Evolutionary conservation across 345 rosid species (phyloP), one percentile per base, ranked within the genome.

Genomic region (Acer negundo): DNA sequence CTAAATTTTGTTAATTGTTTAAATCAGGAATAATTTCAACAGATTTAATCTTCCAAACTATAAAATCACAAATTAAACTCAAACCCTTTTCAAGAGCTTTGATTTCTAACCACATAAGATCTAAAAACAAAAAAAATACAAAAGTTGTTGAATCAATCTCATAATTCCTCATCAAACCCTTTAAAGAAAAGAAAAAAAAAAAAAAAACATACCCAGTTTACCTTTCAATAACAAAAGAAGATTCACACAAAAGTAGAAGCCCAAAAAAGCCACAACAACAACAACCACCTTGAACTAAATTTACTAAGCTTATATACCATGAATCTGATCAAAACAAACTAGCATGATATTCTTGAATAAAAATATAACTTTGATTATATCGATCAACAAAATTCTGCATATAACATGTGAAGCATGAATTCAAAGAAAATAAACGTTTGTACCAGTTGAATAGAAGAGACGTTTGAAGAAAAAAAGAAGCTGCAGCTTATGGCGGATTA

Each of bases 111-210:
- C 2, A 73, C 58, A 44, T 4, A 73, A 61, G 42, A 24, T 47
- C 62, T 6, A 49, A 15, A n/a, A 49, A 70, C 17, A 42, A 19
- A n/a, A 16, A 59, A n/a, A n/a, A n/a, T n/a, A 10, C 67, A 80
- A 77, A 66, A 67, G 28, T 22, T 44, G 6, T 61, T 59, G 24
- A 78, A 72, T 40, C 64, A 71, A 71, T 23, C 78, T 64, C 68
- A 26, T 10, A 78, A 38, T 75, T 77, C 70, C 63, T 59, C 44
- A 62, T 10, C 5, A 62, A 59, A 78, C 62, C n/a, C 19, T 67
- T 35, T 22, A 44, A 69, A 8, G 44, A 9, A 35, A 62, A 15
- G 31, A 10, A 56, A 17, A n/a, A 47, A 49, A 35, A 13, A n/a
- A 47, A 49, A 35, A 13, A 63, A 62, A 13, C n/a, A 40, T 42